Percentiles rank a stretch among this genome's conserved stretches.
These are phyloP conservation scores for Rosellinia necatrix DNA, from an alignment of 2,329 filamentous ascomycete genomes.

Conservation along the genomic window DNA sequence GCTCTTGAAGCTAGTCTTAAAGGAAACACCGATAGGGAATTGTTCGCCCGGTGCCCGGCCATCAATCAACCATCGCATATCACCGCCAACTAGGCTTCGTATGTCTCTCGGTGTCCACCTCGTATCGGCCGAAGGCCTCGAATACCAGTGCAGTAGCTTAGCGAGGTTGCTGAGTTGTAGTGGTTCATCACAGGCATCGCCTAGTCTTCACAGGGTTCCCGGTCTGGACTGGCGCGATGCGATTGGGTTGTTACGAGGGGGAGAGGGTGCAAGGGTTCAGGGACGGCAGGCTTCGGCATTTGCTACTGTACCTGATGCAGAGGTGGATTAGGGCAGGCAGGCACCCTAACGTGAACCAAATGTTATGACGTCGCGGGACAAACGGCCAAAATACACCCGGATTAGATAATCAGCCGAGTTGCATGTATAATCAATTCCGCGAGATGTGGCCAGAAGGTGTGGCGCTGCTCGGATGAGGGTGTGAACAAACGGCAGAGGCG, in stretches of 20 bases:
- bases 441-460: too few relatives aligned
- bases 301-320: slow-evolving; percentile 26
- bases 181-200: slow-evolving; percentile 2
- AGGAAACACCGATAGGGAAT: slow-evolving; percentile 15
- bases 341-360: too few relatives aligned
- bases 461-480: neutral
- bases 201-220: slow-evolving; percentile 12
- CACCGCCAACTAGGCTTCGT: slow-evolving; percentile 5
- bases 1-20: slow-evolving; percentile 14
- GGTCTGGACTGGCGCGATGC: neutral
- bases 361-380: slow-evolving; percentile 16
- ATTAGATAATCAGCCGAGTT: neutral
- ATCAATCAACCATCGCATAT: too few relatives aligned
- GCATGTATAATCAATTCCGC: too few relatives aligned
- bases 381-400: too few relatives aligned
- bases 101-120: slow-evolving; percentile 23
- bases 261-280: slow-evolving; percentile 11
- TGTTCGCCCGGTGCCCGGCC: slow-evolving; percentile 4
- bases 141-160: too few relatives aligned
- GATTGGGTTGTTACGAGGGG: slow-evolving; percentile 5
- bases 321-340: too few relatives aligned
- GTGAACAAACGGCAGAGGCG: too few relatives aligned
- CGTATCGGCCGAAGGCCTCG: slow-evolving; percentile 12
- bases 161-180: neutral
- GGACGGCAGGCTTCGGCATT: slow-evolving; percentile 30